phyloP scores from a whole-genome alignment of 305 asterid species.

The Plantago coronopus region DNA sequence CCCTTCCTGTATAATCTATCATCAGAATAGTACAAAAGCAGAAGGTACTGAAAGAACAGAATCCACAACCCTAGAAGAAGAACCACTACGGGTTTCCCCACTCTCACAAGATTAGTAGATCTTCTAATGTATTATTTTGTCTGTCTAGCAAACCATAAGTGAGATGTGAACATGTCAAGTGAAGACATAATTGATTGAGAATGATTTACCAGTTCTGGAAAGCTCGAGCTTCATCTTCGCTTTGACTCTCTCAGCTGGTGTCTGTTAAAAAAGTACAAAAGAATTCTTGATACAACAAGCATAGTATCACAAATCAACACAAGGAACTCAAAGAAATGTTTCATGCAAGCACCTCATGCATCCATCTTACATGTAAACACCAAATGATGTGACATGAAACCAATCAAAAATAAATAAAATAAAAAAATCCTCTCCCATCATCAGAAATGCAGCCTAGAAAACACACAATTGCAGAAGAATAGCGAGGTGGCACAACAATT shows the following conservation, averaged over 20 bases:
- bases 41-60: too few relatives aligned
- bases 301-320: slow-evolving; percentile 6
- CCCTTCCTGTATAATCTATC: too few relatives aligned
- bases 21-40: too few relatives aligned
- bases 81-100: too few relatives aligned
- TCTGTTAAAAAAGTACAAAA: slow-evolving; percentile 36
- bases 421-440: background rate
- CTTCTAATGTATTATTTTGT: too few relatives aligned
- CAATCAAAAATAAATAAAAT: background rate
- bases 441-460: background rate
- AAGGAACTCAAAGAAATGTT: slow-evolving; percentile 6
- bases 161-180: background rate
- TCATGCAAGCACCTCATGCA: slow-evolving; percentile 12
- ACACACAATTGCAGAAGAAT: background rate
- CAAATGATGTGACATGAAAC: background rate
- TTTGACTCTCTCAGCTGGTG: slow-evolving; percentile 82
- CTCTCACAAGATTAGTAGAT: too few relatives aligned
- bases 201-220: slow-evolving; percentile 66
- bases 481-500: too few relatives aligned
- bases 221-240: slow-evolving; percentile 93
- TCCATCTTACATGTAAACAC: slow-evolving; percentile 9
- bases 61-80: too few relatives aligned
- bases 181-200: background rate
- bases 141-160: background rate
- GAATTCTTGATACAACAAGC: slow-evolving; percentile 16